phyloP scores from a whole-genome alignment of 768 basidiomycete genomes.

The Mycena alexandri region DNA sequence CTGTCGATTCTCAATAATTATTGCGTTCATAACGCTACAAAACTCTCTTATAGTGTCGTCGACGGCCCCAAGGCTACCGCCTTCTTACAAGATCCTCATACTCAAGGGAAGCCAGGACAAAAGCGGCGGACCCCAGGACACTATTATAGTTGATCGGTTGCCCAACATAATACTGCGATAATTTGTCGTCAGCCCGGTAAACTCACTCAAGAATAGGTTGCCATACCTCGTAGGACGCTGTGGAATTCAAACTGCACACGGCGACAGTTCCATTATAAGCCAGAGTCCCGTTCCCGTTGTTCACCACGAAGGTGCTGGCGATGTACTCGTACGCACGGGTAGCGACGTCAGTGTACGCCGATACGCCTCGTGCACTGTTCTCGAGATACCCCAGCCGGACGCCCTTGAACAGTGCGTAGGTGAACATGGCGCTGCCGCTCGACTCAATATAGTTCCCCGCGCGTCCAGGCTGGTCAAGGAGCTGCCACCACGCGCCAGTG shows the following conservation, averaged over 20 bases:
- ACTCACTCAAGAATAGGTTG: neutral
- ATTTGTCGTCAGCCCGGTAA: slow-evolving; percentile 2
- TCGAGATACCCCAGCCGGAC: slow-evolving; percentile 42
- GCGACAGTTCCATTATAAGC: slow-evolving; percentile 41
- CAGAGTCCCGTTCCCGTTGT: slow-evolving; percentile 40
- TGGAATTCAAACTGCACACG: slow-evolving; percentile 36
- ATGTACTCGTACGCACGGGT: slow-evolving; percentile 41
- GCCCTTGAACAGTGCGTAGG: slow-evolving; percentile 42
- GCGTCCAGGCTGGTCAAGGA: slow-evolving; percentile 42
- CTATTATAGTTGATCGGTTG: slow-evolving; percentile 39
- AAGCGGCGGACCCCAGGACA: slow-evolving; percentile 39
- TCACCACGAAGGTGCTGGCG: slow-evolving; percentile 38
- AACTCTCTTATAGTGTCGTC: too few relatives aligned
- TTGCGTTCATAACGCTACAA: neutral
- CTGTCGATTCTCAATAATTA: neutral
- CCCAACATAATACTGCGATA: slow-evolving; percentile 39
- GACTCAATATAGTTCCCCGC: slow-evolving; percentile 46
- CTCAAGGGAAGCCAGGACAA: slow-evolving; percentile 41
- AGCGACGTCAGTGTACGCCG: slow-evolving; percentile 31
- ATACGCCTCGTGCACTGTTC: neutral
- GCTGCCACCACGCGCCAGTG: slow-evolving; percentile 45
- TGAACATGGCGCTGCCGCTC: slow-evolving; percentile 44
- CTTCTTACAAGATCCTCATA: slow-evolving; percentile 27
- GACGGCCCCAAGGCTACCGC: too few relatives aligned
- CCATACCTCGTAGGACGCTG: slow-evolving; percentile 31